phyloP scores from a whole-genome alignment of 2,329 filamentous ascomycete species.

The Aspergillus nomiae region DNA sequence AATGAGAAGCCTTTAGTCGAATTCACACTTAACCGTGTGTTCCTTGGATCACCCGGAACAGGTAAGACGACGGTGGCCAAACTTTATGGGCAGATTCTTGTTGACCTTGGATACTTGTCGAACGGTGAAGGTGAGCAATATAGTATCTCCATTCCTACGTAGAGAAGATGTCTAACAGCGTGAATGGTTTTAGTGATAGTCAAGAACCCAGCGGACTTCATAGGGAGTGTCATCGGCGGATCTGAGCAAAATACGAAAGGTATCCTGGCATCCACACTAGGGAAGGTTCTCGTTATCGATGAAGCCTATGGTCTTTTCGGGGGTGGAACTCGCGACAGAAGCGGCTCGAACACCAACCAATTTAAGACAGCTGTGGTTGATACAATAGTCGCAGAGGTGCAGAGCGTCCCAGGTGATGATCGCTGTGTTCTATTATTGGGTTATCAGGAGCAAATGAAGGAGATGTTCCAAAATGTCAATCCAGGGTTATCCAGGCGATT shows the following conservation, averaged over 20 bases:
- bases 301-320: constrained; percentile 71
- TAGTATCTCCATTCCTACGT: too few species aligned
- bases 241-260: constrained; percentile 73
- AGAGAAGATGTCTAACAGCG: too few species aligned
- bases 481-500: constrained; percentile 7
- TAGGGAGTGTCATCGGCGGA: constrained; percentile 63
- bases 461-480: constrained; percentile 22
- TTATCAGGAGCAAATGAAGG: constrained; percentile 6
- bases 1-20: too few species aligned
- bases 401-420: constrained; percentile 3
- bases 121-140: constrained; percentile 69
- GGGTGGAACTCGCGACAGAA: constrained; percentile 27
- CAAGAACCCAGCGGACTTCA: constrained; percentile 74
- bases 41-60: too few species aligned
- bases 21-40: too few species aligned
- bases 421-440: constrained; percentile 7
- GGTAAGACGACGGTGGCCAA: too few species aligned
- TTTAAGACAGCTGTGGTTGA: constrained; percentile 70
- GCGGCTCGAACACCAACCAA: constrained; percentile 40
- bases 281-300: constrained; percentile 79
- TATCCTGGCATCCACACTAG: constrained; percentile 65
- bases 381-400: constrained; percentile 67
- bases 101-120: too few species aligned
- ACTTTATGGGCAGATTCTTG: too few species aligned
- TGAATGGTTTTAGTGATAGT: constrained; percentile 56